These are phyloP conservation scores for Achaetomiella virescens DNA, from an alignment of 495 filamentous ascomycete genomes.

Conservation along the genomic window DNA sequence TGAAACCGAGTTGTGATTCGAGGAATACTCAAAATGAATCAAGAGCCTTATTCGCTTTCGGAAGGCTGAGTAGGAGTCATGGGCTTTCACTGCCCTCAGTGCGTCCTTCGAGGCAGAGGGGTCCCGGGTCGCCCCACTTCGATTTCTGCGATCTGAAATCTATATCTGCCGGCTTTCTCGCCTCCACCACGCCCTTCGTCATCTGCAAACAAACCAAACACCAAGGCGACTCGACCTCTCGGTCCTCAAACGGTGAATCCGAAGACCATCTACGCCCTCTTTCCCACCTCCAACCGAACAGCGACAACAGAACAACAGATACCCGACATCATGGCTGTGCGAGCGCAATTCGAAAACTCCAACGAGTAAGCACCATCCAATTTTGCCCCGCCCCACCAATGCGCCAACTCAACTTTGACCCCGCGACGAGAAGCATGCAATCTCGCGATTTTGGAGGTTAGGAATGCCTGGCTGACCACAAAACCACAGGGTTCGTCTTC, in stretches of 20 bases:
- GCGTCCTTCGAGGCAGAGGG: too few species aligned
- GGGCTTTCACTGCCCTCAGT: too few species aligned
- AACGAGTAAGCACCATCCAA: conserved; percentile 67
- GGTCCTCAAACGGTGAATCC: background rate
- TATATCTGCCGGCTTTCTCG: conserved; percentile 9
- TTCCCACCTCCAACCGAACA: conserved; percentile 11
- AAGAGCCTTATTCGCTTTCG: too few species aligned
- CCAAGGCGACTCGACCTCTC: background rate
- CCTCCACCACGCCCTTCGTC: conserved; percentile 9
- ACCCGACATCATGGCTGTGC: conserved; percentile 60
- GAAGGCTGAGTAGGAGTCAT: too few species aligned
- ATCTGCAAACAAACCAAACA: conserved; percentile 10
- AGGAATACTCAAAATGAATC: too few species aligned
- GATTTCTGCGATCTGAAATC: background rate
- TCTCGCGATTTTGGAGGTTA: background rate
- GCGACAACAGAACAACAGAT: conserved; percentile 4
- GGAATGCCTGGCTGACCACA: background rate
- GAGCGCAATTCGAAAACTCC: conserved; percentile 93
- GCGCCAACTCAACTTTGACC: background rate
- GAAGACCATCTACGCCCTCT: conserved; percentile 3
- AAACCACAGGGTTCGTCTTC: conserved; percentile 75
- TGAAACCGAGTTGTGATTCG: too few species aligned
- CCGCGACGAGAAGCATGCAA: conserved; percentile 17
- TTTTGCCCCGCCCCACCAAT: conserved; percentile 23
- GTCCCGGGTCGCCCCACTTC: conserved; percentile 1